Conservation (phyloP, 257 asterid genomes). For the Linderniella brevidens region DNA sequence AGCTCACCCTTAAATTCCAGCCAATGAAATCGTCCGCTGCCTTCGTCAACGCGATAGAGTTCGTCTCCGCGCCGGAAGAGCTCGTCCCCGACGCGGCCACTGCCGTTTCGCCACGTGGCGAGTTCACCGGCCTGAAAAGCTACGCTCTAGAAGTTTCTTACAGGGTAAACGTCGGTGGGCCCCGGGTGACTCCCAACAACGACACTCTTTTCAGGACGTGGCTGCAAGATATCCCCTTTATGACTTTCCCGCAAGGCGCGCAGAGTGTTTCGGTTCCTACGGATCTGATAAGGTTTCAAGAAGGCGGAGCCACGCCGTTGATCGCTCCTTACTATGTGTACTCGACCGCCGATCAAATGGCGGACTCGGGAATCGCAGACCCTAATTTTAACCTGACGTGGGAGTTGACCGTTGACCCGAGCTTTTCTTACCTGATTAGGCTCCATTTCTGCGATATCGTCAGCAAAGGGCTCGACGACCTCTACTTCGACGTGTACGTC, state of each 20-base stretch:
- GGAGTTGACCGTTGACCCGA: conserved; percentile 59
- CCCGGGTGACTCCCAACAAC: conserved; percentile 46
- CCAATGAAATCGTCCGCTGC: conserved; percentile 61
- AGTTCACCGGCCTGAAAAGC: conserved; percentile 22
- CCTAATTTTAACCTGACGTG: conserved; percentile 77
- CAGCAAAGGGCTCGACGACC: conserved; percentile 55
- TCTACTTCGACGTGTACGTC: conserved; percentile 71
- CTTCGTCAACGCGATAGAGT: conserved; percentile 70
- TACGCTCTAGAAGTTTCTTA: conserved; percentile 45
- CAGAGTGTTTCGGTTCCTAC: conserved; percentile 34
- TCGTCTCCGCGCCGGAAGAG: conserved; percentile 64
- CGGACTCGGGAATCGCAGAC: conserved; percentile 36
- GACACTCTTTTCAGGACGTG: conserved; percentile 69
- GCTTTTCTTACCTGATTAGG: conserved; percentile 58
- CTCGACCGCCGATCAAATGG: conserved; percentile 71
- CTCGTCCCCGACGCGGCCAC: conserved; percentile 48
- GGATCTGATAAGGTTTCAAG: conserved; percentile 25
- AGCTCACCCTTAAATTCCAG: conserved; percentile 56
- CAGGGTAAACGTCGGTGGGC: conserved; percentile 69
- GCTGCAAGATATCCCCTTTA: conserved; percentile 30
- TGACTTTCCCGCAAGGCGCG: conserved; percentile 45
- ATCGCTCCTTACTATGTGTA: conserved; percentile 56
- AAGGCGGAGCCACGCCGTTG: conserved; percentile 58
- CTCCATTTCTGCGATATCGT: conserved; percentile 82
- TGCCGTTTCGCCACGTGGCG: conserved; percentile 34